Evolutionary conservation across 2,329 filamentous ascomycete species (phyloP).

Genomic region (Pseudopithomyces chartarum): DNA sequence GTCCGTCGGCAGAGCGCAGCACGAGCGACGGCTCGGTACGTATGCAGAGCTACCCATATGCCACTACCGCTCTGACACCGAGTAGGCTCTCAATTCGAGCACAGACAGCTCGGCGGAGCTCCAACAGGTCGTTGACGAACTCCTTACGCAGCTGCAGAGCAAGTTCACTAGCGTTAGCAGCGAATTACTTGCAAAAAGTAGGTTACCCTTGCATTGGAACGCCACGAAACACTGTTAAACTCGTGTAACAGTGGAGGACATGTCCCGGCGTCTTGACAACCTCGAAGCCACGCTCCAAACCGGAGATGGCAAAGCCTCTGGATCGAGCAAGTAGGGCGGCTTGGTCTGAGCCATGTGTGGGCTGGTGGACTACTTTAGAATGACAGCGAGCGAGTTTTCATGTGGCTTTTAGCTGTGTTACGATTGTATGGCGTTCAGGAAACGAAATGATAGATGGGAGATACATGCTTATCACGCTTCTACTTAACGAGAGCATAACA

Average conservation of each 20-base stretch:
- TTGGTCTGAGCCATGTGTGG: background rate
- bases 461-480: too few species aligned
- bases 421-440: background rate
- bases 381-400: background rate
- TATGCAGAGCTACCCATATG: conserved; percentile 3
- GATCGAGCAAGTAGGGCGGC: conserved; percentile 25
- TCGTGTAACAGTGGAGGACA: conserved; percentile 79
- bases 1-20: conserved; percentile 27
- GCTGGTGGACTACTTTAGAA: background rate
- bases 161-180: conserved; percentile 85
- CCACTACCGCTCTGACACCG: background rate
- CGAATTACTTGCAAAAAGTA: conserved; percentile 89
- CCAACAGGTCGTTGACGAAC: conserved; percentile 80
- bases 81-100: conserved; percentile 23
- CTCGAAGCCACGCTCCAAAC: conserved; percentile 75
- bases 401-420: background rate
- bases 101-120: conserved; percentile 61
- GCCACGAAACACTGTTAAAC: conserved; percentile 1
- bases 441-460: too few species aligned
- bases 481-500: background rate
- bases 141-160: conserved; percentile 80
- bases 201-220: conserved; percentile 37
- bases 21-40: conserved; percentile 28
- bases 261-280: conserved; percentile 83
- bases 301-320: conserved; percentile 49